Evolutionary conservation across 306 rosid genomes (phyloP).

Genomic region (Inga leiocalycina): DNA sequence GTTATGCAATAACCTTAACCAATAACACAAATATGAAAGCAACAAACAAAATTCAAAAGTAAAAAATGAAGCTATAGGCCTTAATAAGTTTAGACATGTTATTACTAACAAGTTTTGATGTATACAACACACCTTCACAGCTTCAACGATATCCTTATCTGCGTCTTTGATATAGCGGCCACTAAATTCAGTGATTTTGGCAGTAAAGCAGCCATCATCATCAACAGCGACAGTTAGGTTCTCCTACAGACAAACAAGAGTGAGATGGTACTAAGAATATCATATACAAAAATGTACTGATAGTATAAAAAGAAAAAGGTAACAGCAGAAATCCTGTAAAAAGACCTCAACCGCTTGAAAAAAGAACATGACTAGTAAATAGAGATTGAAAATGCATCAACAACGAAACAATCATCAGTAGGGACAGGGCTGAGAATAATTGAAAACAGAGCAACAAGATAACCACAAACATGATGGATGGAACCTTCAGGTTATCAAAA

Average conservation of each 20-base stretch:
- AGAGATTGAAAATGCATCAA: constrained; percentile 9
- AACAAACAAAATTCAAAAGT: constrained; percentile 9
- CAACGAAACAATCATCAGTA: constrained; percentile 8
- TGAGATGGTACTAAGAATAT: constrained; percentile 1
- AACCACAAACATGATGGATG: not conserved
- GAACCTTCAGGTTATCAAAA: not conserved
- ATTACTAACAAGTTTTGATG: not conserved
- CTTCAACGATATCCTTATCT: constrained; percentile 83
- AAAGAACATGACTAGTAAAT: not conserved
- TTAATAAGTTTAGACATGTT: not conserved
- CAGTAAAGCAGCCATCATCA: constrained; percentile 94
- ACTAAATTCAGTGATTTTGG: constrained; percentile 69
- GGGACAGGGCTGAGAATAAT: not conserved
- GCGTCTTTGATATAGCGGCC: constrained; percentile 88
- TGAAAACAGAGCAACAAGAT: not conserved
- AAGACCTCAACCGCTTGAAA: not conserved
- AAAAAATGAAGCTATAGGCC: not conserved
- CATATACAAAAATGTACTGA: not conserved
- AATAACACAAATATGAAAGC: not conserved
- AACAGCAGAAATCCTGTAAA: not conserved
- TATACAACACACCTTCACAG: constrained; percentile 63
- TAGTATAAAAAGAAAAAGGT: not conserved
- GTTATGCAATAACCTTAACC: constrained; percentile 14
- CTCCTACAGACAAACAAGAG: constrained; percentile 57
- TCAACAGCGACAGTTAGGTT: constrained; percentile 87